A percentile compares a stretch with the other conserved stretches of the same genome.
These are phyloP conservation scores for Monosporascus sp. DNA, from an alignment of 2,329 filamentous ascomycete species.

Conservation along the genomic window DNA sequence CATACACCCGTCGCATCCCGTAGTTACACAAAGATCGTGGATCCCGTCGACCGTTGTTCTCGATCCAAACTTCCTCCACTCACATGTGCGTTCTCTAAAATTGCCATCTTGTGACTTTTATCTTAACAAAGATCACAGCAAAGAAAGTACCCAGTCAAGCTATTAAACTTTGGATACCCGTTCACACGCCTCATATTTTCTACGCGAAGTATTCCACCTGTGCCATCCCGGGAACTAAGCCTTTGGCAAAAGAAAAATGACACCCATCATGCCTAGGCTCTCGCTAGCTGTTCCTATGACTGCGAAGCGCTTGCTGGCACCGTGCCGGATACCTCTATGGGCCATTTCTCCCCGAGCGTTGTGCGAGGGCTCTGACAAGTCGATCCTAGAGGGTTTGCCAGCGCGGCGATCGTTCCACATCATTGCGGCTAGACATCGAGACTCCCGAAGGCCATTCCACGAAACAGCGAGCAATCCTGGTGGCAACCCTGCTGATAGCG, in stretches of 20 bases:
- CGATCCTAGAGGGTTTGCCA: neutral
- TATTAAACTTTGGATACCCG: no score
- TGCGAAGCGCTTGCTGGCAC: neutral
- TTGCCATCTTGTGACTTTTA: no score
- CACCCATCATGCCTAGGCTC: neutral
- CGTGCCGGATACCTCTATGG: neutral
- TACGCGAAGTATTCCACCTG: no score
- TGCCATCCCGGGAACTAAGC: no score
- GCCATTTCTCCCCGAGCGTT: neutral
- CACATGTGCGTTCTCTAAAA: no score
- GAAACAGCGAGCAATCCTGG: neutral
- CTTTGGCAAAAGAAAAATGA: neutral
- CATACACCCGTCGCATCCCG: neutral
- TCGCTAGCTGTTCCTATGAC: neutral
- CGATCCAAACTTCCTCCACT: no score
- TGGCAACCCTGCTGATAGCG: neutral
- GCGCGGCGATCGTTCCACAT: neutral
- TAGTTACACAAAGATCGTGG: neutral
- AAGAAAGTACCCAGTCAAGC: no score
- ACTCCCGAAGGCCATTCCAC: neutral
- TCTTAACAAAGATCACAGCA: no score
- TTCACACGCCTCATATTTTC: no score
- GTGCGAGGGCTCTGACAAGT: neutral
- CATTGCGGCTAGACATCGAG: neutral
- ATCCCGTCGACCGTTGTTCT: neutral